Conservation (phyloP, 2,329 filamentous ascomycete species). For the Hyphodiscus sp. region DNA sequence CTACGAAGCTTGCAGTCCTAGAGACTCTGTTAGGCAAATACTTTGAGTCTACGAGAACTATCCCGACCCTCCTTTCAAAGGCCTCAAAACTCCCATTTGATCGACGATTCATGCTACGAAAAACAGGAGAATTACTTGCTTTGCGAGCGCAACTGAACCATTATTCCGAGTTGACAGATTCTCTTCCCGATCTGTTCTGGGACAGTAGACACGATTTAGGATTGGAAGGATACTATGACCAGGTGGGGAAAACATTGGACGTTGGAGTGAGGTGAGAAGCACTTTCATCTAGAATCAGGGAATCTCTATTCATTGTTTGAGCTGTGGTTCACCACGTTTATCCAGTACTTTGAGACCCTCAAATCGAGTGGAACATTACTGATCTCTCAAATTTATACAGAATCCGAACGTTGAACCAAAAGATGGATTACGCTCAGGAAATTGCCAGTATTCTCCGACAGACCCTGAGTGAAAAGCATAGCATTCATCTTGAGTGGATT, state of each 20-base stretch:
- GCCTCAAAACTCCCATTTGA: slow-evolving; percentile 58
- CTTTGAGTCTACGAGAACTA: slow-evolving; percentile 77
- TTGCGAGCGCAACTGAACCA: slow-evolving; percentile 91
- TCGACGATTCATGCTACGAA: slow-evolving; percentile 77
- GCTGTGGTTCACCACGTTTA: too few relatives aligned
- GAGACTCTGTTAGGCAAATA: slow-evolving; percentile 78
- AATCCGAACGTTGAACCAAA: slow-evolving; percentile 88
- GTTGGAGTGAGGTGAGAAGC: slow-evolving; percentile 55
- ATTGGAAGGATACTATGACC: slow-evolving; percentile 90
- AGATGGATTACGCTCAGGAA: slow-evolving; percentile 96
- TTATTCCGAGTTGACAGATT: slow-evolving; percentile 94
- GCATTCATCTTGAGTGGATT: slow-evolving; percentile 83
- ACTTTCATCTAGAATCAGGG: too few relatives aligned
- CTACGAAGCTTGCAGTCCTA: slow-evolving; percentile 87
- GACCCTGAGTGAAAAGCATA: slow-evolving; percentile 84
- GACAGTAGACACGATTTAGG: slow-evolving; percentile 83
- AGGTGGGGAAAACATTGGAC: slow-evolving; percentile 83
- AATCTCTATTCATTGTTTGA: too few relatives aligned
- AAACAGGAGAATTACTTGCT: slow-evolving; percentile 86
- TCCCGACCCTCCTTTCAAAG: slow-evolving; percentile 69
- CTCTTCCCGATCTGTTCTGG: slow-evolving; percentile 94
- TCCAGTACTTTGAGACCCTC: too few relatives aligned
- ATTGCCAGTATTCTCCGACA: slow-evolving; percentile 86
- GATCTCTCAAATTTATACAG: slow-evolving; percentile 33
- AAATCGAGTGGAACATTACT: too few relatives aligned